A percentile compares a stretch with the other conserved stretches of the same genome.
These are phyloP conservation scores for Elongisporangium prolatum DNA, from an alignment of 352 stramenopile genomes.

Conservation along the genomic window DNA sequence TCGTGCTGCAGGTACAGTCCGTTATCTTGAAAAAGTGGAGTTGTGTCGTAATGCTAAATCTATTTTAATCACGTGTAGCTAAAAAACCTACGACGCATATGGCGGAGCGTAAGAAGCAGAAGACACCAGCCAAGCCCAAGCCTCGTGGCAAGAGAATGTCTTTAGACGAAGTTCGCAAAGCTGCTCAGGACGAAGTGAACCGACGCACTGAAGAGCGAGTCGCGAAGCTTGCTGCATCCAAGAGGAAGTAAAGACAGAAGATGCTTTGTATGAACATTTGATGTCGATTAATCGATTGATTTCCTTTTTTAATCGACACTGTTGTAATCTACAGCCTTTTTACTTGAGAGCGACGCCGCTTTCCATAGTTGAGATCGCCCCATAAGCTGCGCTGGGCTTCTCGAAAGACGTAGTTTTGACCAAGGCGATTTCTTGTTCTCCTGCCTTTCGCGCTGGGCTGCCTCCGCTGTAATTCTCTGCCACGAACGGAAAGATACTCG, in stretches of 20 bases:
- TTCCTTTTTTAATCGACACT: no score
- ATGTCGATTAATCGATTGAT: no score
- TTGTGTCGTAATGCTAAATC: background rate
- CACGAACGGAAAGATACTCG: constrained; percentile 40
- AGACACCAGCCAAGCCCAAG: background rate
- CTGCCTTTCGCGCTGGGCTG: background rate
- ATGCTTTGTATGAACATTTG: background rate
- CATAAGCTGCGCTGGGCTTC: background rate
- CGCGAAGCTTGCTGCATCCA: constrained; percentile 42
- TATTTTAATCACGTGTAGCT: background rate
- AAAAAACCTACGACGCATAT: constrained; percentile 20
- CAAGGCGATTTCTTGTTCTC: background rate
- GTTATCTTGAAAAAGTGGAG: no score
- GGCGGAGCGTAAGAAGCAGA: constrained; percentile 17
- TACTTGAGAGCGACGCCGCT: background rate
- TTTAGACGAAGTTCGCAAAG: constrained; percentile 54
- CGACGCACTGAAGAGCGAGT: constrained; percentile 61
- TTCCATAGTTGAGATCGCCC: background rate
- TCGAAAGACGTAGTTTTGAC: background rate
- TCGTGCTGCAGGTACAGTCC: constrained; percentile 28
- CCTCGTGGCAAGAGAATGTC: constrained; percentile 28
- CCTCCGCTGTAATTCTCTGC: constrained; percentile 22
- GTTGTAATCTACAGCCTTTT: background rate
- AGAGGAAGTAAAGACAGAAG: constrained; percentile 59
- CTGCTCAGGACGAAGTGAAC: constrained; percentile 70